phyloP scores from a whole-genome alignment of 768 basidiomycete genomes.

The Lactifluus pinguis region DNA sequence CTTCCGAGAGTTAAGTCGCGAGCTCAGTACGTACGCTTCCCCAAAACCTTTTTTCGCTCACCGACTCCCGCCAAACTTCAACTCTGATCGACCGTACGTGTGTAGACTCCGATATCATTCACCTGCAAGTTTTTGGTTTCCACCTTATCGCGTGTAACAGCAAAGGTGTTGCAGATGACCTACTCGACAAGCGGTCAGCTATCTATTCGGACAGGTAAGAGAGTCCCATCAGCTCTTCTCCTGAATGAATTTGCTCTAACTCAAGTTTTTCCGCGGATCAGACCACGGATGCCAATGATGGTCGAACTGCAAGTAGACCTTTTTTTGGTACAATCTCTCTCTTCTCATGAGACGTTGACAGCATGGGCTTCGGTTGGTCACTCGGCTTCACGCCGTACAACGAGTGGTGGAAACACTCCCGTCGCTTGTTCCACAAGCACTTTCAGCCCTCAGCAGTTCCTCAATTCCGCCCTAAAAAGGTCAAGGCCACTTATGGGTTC shows the following conservation, averaged over 20 bases:
- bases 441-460: slow-evolving; percentile 20
- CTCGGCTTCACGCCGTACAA: slow-evolving; percentile 26
- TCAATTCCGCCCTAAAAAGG: slow-evolving; percentile 26
- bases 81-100: background rate
- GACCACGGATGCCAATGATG: slow-evolving; percentile 19
- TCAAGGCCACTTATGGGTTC: slow-evolving; percentile 26
- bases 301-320: slow-evolving; percentile 12
- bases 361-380: slow-evolving; percentile 19
- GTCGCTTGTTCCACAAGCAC: slow-evolving; percentile 26
- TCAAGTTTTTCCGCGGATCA: background rate
- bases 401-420: slow-evolving; percentile 27
- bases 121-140: slow-evolving; percentile 23
- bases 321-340: background rate
- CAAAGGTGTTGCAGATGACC: slow-evolving; percentile 26
- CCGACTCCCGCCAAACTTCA: too few relatives aligned
- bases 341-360: background rate
- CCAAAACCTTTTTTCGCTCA: too few relatives aligned
- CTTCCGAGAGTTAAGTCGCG: slow-evolving; percentile 16
- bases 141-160: slow-evolving; percentile 30
- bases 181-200: slow-evolving; percentile 31
- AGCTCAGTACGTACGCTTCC: slow-evolving; percentile 8
- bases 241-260: background rate
- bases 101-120: slow-evolving; percentile 25
- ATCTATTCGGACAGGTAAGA: slow-evolving; percentile 31
- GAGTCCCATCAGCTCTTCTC: background rate